Evolutionary conservation across 139 green algal genomes (phyloP), one percentile per base, ranked within the genome.

Genomic region (Chlamydomonas eustigma): DNA sequence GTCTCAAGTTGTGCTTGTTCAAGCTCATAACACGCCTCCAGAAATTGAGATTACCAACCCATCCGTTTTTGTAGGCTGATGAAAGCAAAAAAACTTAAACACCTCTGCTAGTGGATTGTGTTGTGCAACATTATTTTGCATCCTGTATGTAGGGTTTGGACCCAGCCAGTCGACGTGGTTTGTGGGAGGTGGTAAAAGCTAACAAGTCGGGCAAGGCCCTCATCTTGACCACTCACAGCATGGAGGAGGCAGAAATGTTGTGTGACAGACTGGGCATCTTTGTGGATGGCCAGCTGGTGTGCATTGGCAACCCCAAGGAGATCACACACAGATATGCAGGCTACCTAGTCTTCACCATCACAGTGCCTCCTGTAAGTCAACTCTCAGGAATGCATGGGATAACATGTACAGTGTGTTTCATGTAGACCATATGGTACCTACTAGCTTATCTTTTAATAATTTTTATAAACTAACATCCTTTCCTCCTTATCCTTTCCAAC

Each of bases 211-310:
- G 84, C 3, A 81, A 87, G 5, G 86, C 85, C 28, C 89, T 96
- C n/a, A 89, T 98, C 51, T 87, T 98, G 33, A 98, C 93, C 68
- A 98, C 92, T 50, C 91, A 95, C 86, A 83, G 37, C 64, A 97
- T 96, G 92, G 87, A 97, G 83, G 89, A 97, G 85, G 90, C 90
- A 5, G 89, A 94, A 86, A 83, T 80, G 71, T 85, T 97, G 76
- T 97, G 92, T 50, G 78, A 83, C 78, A 50, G 78, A 1, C 73
- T 83, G 35, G 78, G 78, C 78, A 91, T 92, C 78, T 93, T 91
- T 81, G 36, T 97, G 63, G 86, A 94, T 83, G 91, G 91, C 6
- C 80, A 76, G 69, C 83, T 96, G 73, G 88, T 93, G 58, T 97
- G 93, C 80, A 88, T 98, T 33, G 94, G 93, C 66, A 91, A 88